These are phyloP conservation scores for Boletus calvinii DNA, from an alignment of 1,284 basidiomycete species.

Conservation along the genomic window DNA sequence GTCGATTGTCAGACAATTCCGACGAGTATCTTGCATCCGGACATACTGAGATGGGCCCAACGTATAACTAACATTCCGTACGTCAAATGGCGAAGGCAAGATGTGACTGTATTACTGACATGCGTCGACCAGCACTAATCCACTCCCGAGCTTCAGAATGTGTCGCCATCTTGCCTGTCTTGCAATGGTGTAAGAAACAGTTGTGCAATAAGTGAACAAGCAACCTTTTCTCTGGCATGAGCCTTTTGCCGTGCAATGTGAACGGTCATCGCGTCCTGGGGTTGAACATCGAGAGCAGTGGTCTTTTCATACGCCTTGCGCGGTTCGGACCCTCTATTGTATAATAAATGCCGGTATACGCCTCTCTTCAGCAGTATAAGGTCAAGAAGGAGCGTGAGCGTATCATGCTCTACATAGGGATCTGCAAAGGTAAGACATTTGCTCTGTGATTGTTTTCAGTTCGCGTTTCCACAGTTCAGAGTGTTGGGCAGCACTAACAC, in stretches of 20 bases:
- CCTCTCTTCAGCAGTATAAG: conserved; percentile 84
- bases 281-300: neutral
- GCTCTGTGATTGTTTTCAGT: conserved; percentile 38
- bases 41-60: conserved; percentile 65
- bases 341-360: conserved; percentile 88
- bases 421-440: conserved; percentile 77
- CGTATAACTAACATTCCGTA: conserved; percentile 55
- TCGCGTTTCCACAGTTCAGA: neutral
- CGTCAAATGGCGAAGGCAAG: conserved; percentile 12
- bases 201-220: neutral
- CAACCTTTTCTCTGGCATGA: conserved; percentile 27
- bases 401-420: conserved; percentile 88
- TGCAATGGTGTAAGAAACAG: conserved; percentile 26
- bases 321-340: conserved; percentile 75
- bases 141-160: conserved; percentile 55
- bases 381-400: conserved; percentile 76
- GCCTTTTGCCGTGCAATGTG: conserved; percentile 2
- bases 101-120: conserved; percentile 48
- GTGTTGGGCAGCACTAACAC: conserved; percentile 41
- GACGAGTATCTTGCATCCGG: neutral
- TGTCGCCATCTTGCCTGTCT: conserved; percentile 59
- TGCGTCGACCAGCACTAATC: conserved; percentile 62
- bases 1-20: conserved; percentile 3
- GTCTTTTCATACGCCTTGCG: conserved; percentile 36
- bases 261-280: neutral